Conservation (phyloP, 345 rosid genomes). For the Hibiscus tridactylites region DNA sequence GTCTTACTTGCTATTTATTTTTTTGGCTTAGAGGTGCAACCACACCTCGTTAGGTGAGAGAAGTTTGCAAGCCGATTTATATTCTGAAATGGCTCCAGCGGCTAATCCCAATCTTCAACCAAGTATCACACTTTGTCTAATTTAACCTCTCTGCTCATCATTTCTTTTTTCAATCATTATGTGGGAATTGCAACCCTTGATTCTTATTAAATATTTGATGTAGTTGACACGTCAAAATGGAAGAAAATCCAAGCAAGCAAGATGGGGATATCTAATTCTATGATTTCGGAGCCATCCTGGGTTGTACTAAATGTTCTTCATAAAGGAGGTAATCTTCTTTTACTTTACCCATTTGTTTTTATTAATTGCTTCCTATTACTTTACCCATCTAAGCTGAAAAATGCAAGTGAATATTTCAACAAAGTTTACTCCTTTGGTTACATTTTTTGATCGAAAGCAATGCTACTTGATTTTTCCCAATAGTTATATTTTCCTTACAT, state of each 20-base stretch:
- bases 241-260: slow-evolving; percentile 38
- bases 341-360: not conserved
- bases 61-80: slow-evolving; percentile 6
- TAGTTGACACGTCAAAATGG: slow-evolving; percentile 54
- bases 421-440: not conserved
- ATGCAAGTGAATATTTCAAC: not conserved
- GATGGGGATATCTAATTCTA: slow-evolving; percentile 33
- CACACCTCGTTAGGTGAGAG: slow-evolving; percentile 25
- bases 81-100: slow-evolving; percentile 14
- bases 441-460: not conserved
- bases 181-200: not conserved
- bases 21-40: slow-evolving; percentile 30
- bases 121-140: slow-evolving; percentile 15
- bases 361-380: not conserved
- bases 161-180: not conserved
- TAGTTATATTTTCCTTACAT: not conserved
- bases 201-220: slow-evolving; percentile 9
- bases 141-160: not conserved
- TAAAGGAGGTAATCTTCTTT: slow-evolving; percentile 31
- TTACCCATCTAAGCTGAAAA: not conserved
- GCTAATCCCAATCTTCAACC: slow-evolving; percentile 12
- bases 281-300: slow-evolving; percentile 49
- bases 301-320: slow-evolving; percentile 47
- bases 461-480: not conserved
- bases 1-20: not conserved